These are phyloP conservation scores for Simplicillium sp. DNA, from an alignment of 2,329 filamentous ascomycete species.

Conservation along the genomic window DNA sequence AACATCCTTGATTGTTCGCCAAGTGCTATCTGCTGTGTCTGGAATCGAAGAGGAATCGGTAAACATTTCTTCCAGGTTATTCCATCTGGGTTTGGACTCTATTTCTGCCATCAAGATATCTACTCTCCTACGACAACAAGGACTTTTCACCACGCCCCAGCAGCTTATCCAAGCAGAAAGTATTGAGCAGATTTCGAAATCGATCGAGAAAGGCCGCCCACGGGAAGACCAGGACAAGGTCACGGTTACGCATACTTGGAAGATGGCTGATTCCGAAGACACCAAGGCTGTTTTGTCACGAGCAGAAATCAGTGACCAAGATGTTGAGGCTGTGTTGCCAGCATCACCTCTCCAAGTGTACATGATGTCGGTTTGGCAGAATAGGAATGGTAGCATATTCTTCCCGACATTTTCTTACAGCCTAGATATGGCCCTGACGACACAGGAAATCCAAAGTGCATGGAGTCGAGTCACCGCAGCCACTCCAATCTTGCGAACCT, in stretches of 20 bases:
- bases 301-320: conserved; percentile 27
- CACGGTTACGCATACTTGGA: conserved; percentile 8
- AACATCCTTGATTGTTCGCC: conserved; percentile 28
- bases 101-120: conserved; percentile 84
- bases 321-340: conserved; percentile 53
- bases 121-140: conserved; percentile 55
- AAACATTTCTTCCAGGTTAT: conserved; percentile 54
- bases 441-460: conserved; percentile 37
- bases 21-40: conserved; percentile 48
- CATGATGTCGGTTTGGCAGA: conserved; percentile 70
- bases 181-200: conserved; percentile 51
- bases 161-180: conserved; percentile 60
- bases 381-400: conserved; percentile 57
- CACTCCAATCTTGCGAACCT: conserved; percentile 59
- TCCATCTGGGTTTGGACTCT: conserved; percentile 81
- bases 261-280: conserved; percentile 27
- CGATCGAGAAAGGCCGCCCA: neutral
- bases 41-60: conserved; percentile 50
- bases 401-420: conserved; percentile 62
- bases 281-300: conserved; percentile 23
- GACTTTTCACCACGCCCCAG: conserved; percentile 56
- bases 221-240: too few relatives aligned
- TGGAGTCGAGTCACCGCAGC: conserved; percentile 51
- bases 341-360: conserved; percentile 71
- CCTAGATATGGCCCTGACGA: conserved; percentile 28